A percentile compares a stretch with the other conserved stretches of the same genome.
Evolutionary conservation across 257 asterid genomes (phyloP).

Genomic region (Petrea volubilis): DNA sequence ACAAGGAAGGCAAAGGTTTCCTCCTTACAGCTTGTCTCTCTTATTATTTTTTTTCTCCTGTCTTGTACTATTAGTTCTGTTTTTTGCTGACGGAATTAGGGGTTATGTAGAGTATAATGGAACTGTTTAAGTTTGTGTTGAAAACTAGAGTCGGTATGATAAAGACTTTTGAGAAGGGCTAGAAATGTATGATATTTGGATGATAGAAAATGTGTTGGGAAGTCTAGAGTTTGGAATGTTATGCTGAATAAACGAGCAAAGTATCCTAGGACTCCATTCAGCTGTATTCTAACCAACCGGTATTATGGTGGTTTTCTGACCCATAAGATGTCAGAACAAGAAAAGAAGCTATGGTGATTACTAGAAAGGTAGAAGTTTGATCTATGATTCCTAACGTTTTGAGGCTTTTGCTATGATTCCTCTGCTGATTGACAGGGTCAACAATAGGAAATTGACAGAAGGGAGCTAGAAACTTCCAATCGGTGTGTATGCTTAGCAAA

Average conservation of each 20-base stretch:
- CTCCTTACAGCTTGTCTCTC: background rate
- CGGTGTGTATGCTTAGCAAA: background rate
- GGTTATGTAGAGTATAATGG: background rate
- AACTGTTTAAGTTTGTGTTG: background rate
- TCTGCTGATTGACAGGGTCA: too few relatives aligned
- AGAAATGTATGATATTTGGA: background rate
- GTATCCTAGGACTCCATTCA: too few relatives aligned
- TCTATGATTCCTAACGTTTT: too few relatives aligned
- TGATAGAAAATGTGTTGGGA: too few relatives aligned
- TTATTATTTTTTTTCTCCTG: too few relatives aligned
- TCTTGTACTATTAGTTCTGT: background rate
- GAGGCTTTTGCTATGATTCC: too few relatives aligned
- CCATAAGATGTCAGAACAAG: background rate
- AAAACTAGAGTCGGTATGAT: background rate
- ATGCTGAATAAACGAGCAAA: too few relatives aligned
- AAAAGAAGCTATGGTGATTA: too few relatives aligned
- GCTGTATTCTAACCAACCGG: background rate
- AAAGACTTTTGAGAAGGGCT: background rate
- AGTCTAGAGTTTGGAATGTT: too few relatives aligned
- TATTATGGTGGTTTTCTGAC: background rate
- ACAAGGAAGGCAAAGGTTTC: conserved; percentile 51
- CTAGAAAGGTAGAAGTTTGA: too few relatives aligned
- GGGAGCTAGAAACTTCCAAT: too few relatives aligned
- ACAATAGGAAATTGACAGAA: too few relatives aligned
- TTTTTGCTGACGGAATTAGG: background rate